Base-by-base conservation (phyloP, 768 basidiomycete species). In the Lanmaoa pseudosensibilis region DNA sequence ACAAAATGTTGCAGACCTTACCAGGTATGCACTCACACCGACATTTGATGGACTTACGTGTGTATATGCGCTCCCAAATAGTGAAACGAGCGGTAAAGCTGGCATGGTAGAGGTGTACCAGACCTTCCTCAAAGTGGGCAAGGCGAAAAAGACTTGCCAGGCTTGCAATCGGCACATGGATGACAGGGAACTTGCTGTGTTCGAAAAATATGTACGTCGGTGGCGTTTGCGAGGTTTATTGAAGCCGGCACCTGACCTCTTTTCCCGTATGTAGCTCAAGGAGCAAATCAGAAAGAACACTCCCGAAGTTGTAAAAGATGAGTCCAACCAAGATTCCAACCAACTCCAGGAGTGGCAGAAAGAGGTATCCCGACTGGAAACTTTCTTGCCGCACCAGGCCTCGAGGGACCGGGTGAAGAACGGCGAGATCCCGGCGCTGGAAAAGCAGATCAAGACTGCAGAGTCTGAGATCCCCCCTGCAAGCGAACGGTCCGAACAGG, bases 141-240 rank as follows among this genome's bases (percentile, higher is more conserved):
- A 82, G 66, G 74, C 78, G 48, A 82, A 86, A 58, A 85, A 88
- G 65, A 70, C 78, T 0, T 99, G 96, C 65, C 76, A 82, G 12
- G 85, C 85, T 9, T 98, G 96, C 67, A 84, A 85, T 62, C 83
- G 94, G 2, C 77, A 76, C 38, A 73, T 98, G 66, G 74, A 80
- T 21, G 79, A 80, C 27, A 65, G 68, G 2, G 86, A 86, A 43
- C 61, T 82, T 45, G 72, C 73, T 0, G 77, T 80, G 1, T 90
- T 94, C 57, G 88, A 94, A 69, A 81, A 79, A 73, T 84, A 84
- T 64, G 92, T 91, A 54, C 50, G 85, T 56, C 27, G 50, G 25
- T 9, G 18, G 13, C 18, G 2, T 40, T 36, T 36, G 18, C 9
- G 10, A 9, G 2, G 8, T 44, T 15, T 13, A 2, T 43, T 30